Conservation (phyloP, 73 alveolate genomes). For the Paramecium pentaurelia region DNA sequence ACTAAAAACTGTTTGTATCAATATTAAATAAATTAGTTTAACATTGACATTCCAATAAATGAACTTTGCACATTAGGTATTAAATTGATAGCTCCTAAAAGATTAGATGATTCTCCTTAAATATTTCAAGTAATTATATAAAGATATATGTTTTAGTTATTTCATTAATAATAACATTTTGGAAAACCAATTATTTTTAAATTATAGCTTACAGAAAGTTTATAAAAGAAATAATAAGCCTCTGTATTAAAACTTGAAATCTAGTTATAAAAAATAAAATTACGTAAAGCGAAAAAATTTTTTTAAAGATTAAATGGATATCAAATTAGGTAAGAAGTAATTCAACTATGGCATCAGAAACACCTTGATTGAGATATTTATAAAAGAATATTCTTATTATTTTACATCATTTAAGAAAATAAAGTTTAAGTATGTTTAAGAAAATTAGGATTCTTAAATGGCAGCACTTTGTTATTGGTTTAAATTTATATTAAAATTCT, state of each 20-base stretch:
- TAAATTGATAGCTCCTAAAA: neutral
- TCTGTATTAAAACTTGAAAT: neutral
- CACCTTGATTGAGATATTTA: too few species aligned
- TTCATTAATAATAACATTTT: neutral
- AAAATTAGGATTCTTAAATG: too few species aligned
- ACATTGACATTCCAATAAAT: neutral
- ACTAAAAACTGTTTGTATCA: neutral
- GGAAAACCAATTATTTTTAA: neutral
- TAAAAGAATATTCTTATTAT: too few species aligned
- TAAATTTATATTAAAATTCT: too few species aligned
- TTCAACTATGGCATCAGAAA: too few species aligned
- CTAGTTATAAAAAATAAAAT: too few species aligned
- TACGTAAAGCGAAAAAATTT: neutral
- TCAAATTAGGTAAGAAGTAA: too few species aligned
- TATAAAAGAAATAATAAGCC: too few species aligned
- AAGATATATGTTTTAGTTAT: neutral
- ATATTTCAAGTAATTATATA: neutral
- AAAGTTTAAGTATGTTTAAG: too few species aligned
- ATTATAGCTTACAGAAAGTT: neutral
- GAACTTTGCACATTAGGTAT: neutral
- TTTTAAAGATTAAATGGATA: too few species aligned
- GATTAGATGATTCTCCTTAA: neutral
- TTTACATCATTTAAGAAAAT: too few species aligned
- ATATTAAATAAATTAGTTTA: neutral
- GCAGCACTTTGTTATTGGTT: too few species aligned